Evolutionary conservation across 768 basidiomycete species (phyloP), one percentile per base, ranked within the genome.

Genomic region (Boletus bicolor): DNA sequence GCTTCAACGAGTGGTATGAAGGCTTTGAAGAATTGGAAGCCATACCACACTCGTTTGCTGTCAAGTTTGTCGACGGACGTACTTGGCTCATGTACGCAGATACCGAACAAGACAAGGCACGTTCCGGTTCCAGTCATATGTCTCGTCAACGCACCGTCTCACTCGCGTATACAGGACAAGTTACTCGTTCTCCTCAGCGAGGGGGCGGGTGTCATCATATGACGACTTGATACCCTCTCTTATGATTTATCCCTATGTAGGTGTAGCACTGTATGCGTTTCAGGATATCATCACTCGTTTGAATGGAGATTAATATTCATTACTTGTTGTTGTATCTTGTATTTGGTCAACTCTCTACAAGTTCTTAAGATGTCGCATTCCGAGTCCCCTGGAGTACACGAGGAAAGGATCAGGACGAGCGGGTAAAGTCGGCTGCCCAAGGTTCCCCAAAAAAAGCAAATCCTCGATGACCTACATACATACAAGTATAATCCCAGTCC

Each of bases 11-110:
- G 61, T 85, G 84, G 81, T 75, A 80, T 53, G 82, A 87, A 53
- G 86, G 86, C 6, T 85, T 82, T 54, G 86, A 87, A 54, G 83
- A 86, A 44, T 67, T 88, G 35, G 77, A 83, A 64, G 79, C 85
- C 10, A 85, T 88, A 49, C 78, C 83, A 4, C 75, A 83, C 55
- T 85, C 86, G 0, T 86, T 88, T 69, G 86, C 81, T 2, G 70
- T 87, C 28, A 84, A 84, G 56, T 85, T 87, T 65, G 74, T 72
- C 36, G 76, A 79, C 53, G 78, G 68, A 6, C 73, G 70, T 8
- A 73, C 72, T 28, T 87, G 84, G 83, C 73, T 79, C 39, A 73
- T 86, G 73, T 88, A 75, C 55, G 74, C 82, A 7, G 85, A 86
- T 64, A 77, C 78, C 21, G 84, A 83, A 66, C 78, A 82, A 57